Evolutionary conservation across 768 basidiomycete genomes (phyloP), one percentile per base, ranked within the genome.

Genomic region (Coprinellus aureogranulatus): DNA sequence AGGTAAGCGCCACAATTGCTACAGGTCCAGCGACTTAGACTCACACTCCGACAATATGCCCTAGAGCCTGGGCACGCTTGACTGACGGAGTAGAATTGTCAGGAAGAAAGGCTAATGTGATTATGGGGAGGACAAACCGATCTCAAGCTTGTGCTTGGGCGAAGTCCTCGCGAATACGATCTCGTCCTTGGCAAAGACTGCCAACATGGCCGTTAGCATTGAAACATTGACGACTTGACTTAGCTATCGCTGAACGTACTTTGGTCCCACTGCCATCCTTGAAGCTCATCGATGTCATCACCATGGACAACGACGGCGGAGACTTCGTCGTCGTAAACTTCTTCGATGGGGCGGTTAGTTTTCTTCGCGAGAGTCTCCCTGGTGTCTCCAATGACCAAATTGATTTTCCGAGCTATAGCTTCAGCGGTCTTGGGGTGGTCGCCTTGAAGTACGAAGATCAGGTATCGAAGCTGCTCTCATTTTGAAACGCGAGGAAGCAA

Each of bases 221-320:
- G 23, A 20, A 8, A 23, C 23, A 10, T n/a, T 58, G 58, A 41
- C 50, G 47, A 31, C n/a, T n/a, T n/a, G n/a, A 59, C 37, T 8
- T 22, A 20, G 30, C 8, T 37, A 48, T 46, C 22, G 42, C 18
- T 45, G 51, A 3, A 70, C 82, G 8, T 62, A 86, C 85, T 88
- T 64, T 85, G 81, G 71, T 88, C 86, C 86, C 86, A 88, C 68
- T 88, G 85, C 84, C 85, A 88, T 4, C 84, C 85, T 64, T 87
- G 83, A 16, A 88, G 68, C 6, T 69, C 67, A 64, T 88, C 87
- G 57, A 88, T 87, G 40, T 83, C 79, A 60, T 88, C 87, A 39
- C 87, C 86, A 62, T 87, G 86, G 34, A 88, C 76, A 27, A 87
- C 85, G 25, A 87, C 79, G 3, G 86, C 86, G 46, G 76, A 75